These are phyloP conservation scores for Halophytophthora batemanensis DNA, from an alignment of 352 stramenopile species.

Conservation along the genomic window DNA sequence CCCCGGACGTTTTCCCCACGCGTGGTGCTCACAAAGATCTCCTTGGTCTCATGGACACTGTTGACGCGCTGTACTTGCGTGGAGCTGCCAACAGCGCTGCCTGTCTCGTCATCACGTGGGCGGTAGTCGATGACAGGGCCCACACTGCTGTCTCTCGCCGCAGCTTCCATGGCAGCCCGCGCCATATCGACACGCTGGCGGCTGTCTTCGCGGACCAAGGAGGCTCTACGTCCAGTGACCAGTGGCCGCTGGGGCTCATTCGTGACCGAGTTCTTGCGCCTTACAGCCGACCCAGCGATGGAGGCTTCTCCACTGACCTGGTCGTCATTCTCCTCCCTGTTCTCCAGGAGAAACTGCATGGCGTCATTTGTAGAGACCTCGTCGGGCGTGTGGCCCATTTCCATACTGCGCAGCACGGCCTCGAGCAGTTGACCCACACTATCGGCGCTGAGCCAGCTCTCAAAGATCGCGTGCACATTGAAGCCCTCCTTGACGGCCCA, in stretches of 20 bases:
- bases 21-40: slow-evolving; percentile 45
- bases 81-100: neutral
- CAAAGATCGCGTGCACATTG: slow-evolving; percentile 64
- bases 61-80: slow-evolving; percentile 25
- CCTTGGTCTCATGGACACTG: slow-evolving; percentile 55
- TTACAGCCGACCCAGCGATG: slow-evolving; percentile 7
- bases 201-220: slow-evolving; percentile 5
- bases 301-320: neutral
- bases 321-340: slow-evolving; percentile 6
- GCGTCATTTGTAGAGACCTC: slow-evolving; percentile 43
- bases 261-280: slow-evolving; percentile 5
- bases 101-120: slow-evolving; percentile 2
- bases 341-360: slow-evolving; percentile 64
- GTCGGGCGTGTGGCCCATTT: slow-evolving; percentile 51
- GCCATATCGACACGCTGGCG: slow-evolving; percentile 7
- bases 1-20: slow-evolving; percentile 8
- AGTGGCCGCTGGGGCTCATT: slow-evolving; percentile 1
- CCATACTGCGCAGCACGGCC: slow-evolving; percentile 65
- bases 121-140: slow-evolving; percentile 8
- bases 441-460: slow-evolving; percentile 57
- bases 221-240: slow-evolving; percentile 9
- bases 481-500: slow-evolving; percentile 75
- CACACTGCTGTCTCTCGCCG: slow-evolving; percentile 8
- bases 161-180: slow-evolving; percentile 12
- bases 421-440: slow-evolving; percentile 58